phyloP scores from a whole-genome alignment of 495 filamentous ascomycete genomes.

The Lasiosphaeria miniovina region DNA sequence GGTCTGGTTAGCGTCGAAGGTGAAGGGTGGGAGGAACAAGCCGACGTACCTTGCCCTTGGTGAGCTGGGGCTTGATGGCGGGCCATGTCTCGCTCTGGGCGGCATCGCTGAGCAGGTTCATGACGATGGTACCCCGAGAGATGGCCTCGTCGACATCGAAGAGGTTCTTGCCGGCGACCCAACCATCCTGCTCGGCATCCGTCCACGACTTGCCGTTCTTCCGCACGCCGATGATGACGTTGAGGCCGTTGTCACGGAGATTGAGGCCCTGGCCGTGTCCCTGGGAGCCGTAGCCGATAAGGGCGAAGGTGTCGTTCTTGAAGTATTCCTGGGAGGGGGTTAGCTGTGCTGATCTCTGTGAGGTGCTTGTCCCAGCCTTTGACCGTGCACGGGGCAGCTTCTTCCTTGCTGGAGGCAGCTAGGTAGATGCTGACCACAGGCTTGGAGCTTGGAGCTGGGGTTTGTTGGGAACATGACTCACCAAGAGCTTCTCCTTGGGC shows the following conservation, averaged over 20 bases:
- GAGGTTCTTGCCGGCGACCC: constrained; percentile 96
- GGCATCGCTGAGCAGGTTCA: constrained; percentile 97
- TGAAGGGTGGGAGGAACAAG: not conserved
- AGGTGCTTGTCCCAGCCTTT: too few relatives aligned
- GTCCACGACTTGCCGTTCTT: constrained; percentile 98
- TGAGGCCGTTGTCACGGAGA: constrained; percentile 97
- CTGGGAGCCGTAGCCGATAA: constrained; percentile 98
- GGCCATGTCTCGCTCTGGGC: constrained; percentile 99
- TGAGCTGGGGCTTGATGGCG: constrained; percentile 91
- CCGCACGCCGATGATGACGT: constrained; percentile 96
- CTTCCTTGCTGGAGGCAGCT: not conserved
- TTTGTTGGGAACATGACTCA: constrained; percentile 44
- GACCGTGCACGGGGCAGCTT: too few relatives aligned
- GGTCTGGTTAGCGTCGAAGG: not conserved
- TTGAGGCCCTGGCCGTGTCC: constrained; percentile 98
- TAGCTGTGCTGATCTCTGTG: not conserved
- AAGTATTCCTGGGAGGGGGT: constrained; percentile 75
- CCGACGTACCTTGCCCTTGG: constrained; percentile 83
- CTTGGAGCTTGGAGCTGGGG: not conserved
- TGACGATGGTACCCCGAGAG: constrained; percentile 87
- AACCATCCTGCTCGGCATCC: constrained; percentile 94
- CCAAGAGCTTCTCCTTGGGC: constrained; percentile 94
- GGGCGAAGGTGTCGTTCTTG: constrained; percentile 98
- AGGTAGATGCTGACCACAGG: not conserved
- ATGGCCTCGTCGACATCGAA: constrained; percentile 98